Conservation (phyloP, 768 basidiomycete genomes). For the Coprinopsis cinerea region DNA sequence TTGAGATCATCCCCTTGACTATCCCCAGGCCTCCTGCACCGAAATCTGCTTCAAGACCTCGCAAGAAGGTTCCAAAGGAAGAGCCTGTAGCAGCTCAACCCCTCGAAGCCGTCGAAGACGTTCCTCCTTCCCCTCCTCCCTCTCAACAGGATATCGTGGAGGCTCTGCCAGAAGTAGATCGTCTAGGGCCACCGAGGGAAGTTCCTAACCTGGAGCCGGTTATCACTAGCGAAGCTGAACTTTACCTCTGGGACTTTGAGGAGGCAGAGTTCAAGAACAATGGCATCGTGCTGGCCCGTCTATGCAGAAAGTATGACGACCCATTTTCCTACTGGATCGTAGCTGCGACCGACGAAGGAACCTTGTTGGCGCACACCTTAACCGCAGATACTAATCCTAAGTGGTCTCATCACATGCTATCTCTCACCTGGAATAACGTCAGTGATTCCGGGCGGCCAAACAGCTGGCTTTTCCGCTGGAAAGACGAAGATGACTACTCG, state of each 20-base stretch:
- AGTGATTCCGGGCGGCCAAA: constrained; percentile 32
- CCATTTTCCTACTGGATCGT: constrained; percentile 55
- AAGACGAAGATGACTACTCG: constrained; percentile 46
- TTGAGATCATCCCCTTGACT: not conserved
- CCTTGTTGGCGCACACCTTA: constrained; percentile 57
- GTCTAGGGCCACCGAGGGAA: constrained; percentile 3
- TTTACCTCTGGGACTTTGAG: constrained; percentile 59
- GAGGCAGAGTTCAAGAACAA: constrained; percentile 45
- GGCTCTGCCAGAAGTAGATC: not conserved
- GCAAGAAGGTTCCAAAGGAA: constrained; percentile 25
- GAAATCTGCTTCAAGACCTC: constrained; percentile 21
- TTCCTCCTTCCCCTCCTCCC: constrained; percentile 2
- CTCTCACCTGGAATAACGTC: constrained; percentile 89
- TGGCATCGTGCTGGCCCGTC: constrained; percentile 47
- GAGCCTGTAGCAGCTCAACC: constrained; percentile 1
- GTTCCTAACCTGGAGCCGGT: constrained; percentile 26
- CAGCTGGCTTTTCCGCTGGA: constrained; percentile 84
- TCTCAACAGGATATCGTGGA: not conserved
- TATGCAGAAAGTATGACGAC: constrained; percentile 39
- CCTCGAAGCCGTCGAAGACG: constrained; percentile 5
- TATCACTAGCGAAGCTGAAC: constrained; percentile 41
- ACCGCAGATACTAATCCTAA: constrained; percentile 66
- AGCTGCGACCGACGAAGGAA: constrained; percentile 44
- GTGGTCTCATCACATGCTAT: constrained; percentile 53
- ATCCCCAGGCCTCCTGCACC: constrained; percentile 29